Evolutionary conservation across 345 rosid species (phyloP).

Genomic region (Turritis glabra): DNA sequence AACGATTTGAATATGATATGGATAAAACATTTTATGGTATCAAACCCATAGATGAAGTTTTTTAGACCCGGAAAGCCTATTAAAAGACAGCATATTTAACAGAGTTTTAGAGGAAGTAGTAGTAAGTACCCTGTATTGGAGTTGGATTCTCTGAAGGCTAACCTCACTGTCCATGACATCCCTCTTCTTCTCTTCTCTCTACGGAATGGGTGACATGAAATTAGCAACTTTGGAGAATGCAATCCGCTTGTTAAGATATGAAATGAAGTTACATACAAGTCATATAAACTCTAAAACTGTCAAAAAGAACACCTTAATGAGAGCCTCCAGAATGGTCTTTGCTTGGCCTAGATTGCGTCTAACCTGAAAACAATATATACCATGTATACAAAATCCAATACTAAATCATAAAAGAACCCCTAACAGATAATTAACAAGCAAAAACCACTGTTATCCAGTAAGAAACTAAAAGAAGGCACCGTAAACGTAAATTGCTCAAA

Average conservation of each 20-base stretch:
- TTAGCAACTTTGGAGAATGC: slow-evolving; percentile 14
- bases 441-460: background rate
- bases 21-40: background rate
- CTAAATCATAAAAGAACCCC: background rate
- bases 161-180: slow-evolving; percentile 86
- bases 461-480: slow-evolving; percentile 1
- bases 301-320: slow-evolving; percentile 73
- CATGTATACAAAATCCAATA: slow-evolving; percentile 17
- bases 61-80: background rate
- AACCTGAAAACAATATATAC: slow-evolving; percentile 51
- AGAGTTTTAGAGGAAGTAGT: background rate
- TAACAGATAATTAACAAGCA: background rate
- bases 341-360: slow-evolving; percentile 98
- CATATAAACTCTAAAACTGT: slow-evolving; percentile 23
- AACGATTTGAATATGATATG: too few species aligned
- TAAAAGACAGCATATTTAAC: background rate
- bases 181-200: slow-evolving; percentile 98
- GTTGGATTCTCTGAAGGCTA: slow-evolving; percentile 85
- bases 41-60: background rate
- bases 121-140: slow-evolving; percentile 73
- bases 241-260: slow-evolving; percentile 23
- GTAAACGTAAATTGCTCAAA: background rate
- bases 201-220: slow-evolving; percentile 24
- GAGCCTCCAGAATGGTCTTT: slow-evolving; percentile 78
- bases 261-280: slow-evolving; percentile 28